Base-by-base conservation (phyloP, 2,329 filamentous ascomycete species). In the Neocatenulostroma microsporum region DNA sequence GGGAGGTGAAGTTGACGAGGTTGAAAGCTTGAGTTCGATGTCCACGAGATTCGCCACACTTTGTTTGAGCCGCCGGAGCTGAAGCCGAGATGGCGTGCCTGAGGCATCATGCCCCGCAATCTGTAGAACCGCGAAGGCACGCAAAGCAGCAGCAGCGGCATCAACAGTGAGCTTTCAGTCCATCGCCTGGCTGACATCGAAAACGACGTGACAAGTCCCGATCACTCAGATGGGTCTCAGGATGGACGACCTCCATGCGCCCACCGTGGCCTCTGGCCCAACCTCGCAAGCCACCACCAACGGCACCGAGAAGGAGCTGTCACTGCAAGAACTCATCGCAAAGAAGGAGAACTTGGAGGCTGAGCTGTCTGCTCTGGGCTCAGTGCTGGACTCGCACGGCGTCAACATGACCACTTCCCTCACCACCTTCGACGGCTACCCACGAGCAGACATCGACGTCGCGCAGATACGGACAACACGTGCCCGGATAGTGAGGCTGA, bases 381-480 rank as follows among this genome's bases (percentile, higher is more conserved):
- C 80, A 36, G 85, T 96, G 11, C 74, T 98, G n/a, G 84, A 87
- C 48, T 91, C 87, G 88, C 89, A 96, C 68, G 80, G 82, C 29
- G 89, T 94, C 36, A 80, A 83, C 53, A 98, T 98, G 91, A 80
- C 82, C 53, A 95, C 91, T 6, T 72, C 78, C 40, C 75, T 98
- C 25, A 77, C 86, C 17, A 95, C 89, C 11, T 76, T 79, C 43
- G 91, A 96, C 63, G 91, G 91, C 31, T 98, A 85, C 58, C 91
- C 91, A 21, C 77, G 91, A 57, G 81, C 84, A 52, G 91, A 98
- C 62, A 80, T 98, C 46, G 91, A 98, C 60, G 83, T 98, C 45
- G 82, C 91, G 18, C 89, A 95, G 65, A 91, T 98, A 57, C 84
- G 91, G 44, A 94, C 86, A n/a, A 94, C 88, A 24, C 75, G 91